Conservation (phyloP, 2,329 filamentous ascomycete genomes). For the Ustulina deusta region DNA sequence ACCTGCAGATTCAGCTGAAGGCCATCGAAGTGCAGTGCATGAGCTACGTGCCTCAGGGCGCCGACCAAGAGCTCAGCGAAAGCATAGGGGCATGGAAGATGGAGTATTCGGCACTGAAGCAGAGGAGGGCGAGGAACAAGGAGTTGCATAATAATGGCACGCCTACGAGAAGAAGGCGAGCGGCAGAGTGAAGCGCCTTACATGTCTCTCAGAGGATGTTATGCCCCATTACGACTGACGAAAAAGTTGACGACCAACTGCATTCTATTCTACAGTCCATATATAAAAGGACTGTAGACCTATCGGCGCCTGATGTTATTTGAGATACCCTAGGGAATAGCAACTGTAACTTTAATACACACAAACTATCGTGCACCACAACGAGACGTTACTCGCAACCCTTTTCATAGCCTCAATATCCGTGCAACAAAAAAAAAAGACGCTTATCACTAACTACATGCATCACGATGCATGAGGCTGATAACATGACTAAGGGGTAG, state of each 20-base stretch:
- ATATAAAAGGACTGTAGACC: background rate
- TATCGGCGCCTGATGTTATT: constrained; percentile 16
- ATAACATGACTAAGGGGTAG: background rate
- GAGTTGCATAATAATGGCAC: constrained; percentile 29
- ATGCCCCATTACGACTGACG: constrained; percentile 18
- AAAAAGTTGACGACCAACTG: constrained; percentile 16
- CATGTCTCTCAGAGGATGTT: background rate
- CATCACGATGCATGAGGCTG: background rate
- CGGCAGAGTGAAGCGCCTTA: constrained; percentile 1
- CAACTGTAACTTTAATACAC: background rate
- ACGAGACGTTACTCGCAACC: background rate
- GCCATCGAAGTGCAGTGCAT: constrained; percentile 71
- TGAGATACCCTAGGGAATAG: constrained; percentile 34
- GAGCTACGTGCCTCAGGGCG: constrained; percentile 59
- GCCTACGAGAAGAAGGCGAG: constrained; percentile 35
- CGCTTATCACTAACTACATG: background rate
- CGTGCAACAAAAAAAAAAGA: background rate
- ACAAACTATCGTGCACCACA: background rate
- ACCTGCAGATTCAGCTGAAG: constrained; percentile 71
- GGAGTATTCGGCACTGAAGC: constrained; percentile 67
- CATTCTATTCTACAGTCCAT: constrained; percentile 14
- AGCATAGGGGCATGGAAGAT: constrained; percentile 72
- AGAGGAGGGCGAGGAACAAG: constrained; percentile 54
- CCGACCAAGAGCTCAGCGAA: constrained; percentile 67
- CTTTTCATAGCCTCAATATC: background rate